Base-by-base conservation (phyloP, 2,329 filamentous ascomycete species). In the Colletotrichum spaethianum region DNA sequence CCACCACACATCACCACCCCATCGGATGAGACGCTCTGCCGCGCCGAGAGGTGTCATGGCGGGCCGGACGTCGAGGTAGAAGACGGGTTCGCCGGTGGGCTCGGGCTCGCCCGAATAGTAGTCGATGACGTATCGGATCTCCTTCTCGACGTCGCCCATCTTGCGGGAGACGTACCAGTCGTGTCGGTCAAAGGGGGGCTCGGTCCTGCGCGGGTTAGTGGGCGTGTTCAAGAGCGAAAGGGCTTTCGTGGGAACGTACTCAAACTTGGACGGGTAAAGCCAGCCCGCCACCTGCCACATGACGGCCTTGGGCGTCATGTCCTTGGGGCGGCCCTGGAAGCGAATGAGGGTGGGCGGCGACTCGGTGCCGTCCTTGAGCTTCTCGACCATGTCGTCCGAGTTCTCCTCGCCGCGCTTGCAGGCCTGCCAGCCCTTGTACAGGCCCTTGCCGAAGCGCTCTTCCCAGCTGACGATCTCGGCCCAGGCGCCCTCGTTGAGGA, bases 401-500 rank as follows among this genome's bases (percentile, higher is more conserved):
- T 93, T 91, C 70, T 92, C 88, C 80, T 96, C 94, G 67, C 95
- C 94, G 55, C 89, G 89, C 72, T 87, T 89, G 82, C 94, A 96
- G 70, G 92, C 88, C 75, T 91, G 86, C 91, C 93, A 96, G 50
- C 93, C 94, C 57, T 89, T 87, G 72, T 82, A 84, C 31, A 98
- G 82, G 0, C 96, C 96, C 42, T 88, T 87, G 26, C 89, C 87
- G 80, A 98, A 99, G 64, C 95, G 90, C 67, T 91, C 89, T 86
- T 99, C 96, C 96, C 96, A 98, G 52, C 93, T 93, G 75, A 96
- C 89, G 79, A 99, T 97, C 86, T 99, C 96, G 23, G 90, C 89
- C 96, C 96, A 99, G 9, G 96, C 96, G 75, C 96, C 96, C 82
- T 99, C 96, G 81, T 99, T 99, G 71, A 99, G 83, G 79, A 98